Conservation (phyloP, 768 basidiomycete species). For the Leucogyrophana mollusca region DNA sequence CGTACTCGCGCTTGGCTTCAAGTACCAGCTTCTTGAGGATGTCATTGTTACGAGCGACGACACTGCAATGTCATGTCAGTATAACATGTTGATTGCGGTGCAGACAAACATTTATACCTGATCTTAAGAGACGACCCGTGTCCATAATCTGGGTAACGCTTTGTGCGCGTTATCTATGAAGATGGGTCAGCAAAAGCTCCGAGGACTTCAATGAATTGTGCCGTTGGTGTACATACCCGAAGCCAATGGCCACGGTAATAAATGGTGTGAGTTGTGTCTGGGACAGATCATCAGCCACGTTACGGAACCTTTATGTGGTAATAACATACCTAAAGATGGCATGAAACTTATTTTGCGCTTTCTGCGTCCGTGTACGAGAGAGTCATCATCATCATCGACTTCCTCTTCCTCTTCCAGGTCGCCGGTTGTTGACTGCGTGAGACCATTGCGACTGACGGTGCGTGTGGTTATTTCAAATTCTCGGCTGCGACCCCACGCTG, state of each 20-base stretch:
- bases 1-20: slow-evolving; percentile 85
- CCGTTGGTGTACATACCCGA: slow-evolving; percentile 49
- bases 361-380: slow-evolving; percentile 62
- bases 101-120: slow-evolving; percentile 46
- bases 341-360: slow-evolving; percentile 83
- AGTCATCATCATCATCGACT: slow-evolving; percentile 53
- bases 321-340: slow-evolving; percentile 71
- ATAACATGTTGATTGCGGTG: slow-evolving; percentile 8
- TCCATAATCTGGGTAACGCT: slow-evolving; percentile 75
- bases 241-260: slow-evolving; percentile 91
- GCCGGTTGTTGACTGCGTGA: slow-evolving; percentile 68
- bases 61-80: slow-evolving; percentile 45
- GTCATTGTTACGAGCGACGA: slow-evolving; percentile 85
- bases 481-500: slow-evolving; percentile 83
- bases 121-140: slow-evolving; percentile 75
- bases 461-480: slow-evolving; percentile 91
- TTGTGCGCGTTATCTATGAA: slow-evolving; percentile 73
- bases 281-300: slow-evolving; percentile 12
- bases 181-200: slow-evolving; percentile 19
- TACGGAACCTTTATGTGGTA: slow-evolving; percentile 11
- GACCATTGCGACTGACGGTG: slow-evolving; percentile 58
- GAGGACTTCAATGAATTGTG: slow-evolving; percentile 12
- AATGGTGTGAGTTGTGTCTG: slow-evolving; percentile 86
- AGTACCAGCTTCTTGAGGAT: slow-evolving; percentile 84
- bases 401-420: slow-evolving; percentile 82